Evolutionary conservation across 192 early-diverging fungal species (phyloP), one percentile per base, ranked within the genome.

Genomic region (Lunasporangiospora selenospora): DNA sequence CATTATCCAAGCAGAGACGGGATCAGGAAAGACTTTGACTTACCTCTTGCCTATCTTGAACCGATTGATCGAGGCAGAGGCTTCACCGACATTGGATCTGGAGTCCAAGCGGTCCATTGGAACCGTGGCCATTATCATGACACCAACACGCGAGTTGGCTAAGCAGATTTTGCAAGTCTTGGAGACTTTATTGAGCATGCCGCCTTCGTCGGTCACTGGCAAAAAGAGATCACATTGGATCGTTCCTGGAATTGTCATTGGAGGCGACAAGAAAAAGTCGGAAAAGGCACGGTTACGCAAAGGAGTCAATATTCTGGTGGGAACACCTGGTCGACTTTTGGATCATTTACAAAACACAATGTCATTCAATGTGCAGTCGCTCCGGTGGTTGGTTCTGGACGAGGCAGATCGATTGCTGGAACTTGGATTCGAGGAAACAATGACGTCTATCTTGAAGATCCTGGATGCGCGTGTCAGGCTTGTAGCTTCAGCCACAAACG

Each of bases 381-480:
- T 99, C 62, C 82, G 91, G 39, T 99, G 98, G 98, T 65, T 99
- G 26, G 93, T 99, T 3, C 79, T 99, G 24, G 98, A 99, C 78
- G 98, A 99, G 77, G 98, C 96, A 10, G 98, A 99, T 83, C 85
- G 93, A 12, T 81, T 99, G 60, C 79, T 99, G 54, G 95, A 99
- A 58, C 85, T 97, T 15, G 98, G 98, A 1, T 98, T 93, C 50
- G 89, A 92, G 49, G 88, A 92, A 53, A 89, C 88, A 16, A 77
- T 93, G 58, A 82, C 83, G 37, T 77, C 83, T 34, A 93, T 92
- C 40, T 64, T 92, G 59, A 77, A 82, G 48, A 67, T 91, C 40
- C 64, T 93, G 31, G 85, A 83, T 63, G 81, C 82, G 9, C 75
- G 81, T 31, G 80, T 77, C 12, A 70, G 58, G 43, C 34, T 52